phyloP scores from a whole-genome alignment of 805 yeast species.

The Dipodascopsis uninucleata region DNA sequence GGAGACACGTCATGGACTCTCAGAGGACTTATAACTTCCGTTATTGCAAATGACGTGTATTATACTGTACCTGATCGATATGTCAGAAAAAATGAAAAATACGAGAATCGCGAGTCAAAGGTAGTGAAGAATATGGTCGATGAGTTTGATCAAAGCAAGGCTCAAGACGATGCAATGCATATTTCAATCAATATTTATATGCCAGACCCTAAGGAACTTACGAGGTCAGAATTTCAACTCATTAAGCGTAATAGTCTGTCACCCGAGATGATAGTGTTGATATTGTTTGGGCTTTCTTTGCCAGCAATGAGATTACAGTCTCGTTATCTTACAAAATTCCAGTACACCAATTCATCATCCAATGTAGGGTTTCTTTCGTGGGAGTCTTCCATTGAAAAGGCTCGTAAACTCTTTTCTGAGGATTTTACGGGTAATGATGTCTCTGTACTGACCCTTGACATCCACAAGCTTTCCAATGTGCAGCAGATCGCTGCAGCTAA shows the following conservation, averaged over 20 bases:
- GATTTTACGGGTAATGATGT: no score
- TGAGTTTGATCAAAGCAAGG: no score
- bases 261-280: no score
- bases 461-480: slow-evolving; percentile 13
- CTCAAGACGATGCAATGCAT: background rate
- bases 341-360: background rate
- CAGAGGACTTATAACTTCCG: slow-evolving; percentile 5
- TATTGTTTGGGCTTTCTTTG: background rate
- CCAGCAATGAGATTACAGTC: background rate
- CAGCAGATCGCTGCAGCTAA: slow-evolving; percentile 25
- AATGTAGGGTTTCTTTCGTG: background rate
- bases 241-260: slow-evolving; percentile 45
- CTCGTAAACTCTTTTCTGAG: no score
- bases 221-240: slow-evolving; percentile 49
- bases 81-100: no score
- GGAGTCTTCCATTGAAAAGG: no score
- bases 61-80: background rate
- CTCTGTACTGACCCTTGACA: slow-evolving; percentile 19
- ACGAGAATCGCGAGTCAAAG: no score
- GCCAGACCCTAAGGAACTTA: slow-evolving; percentile 37
- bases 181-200: slow-evolving; percentile 29
- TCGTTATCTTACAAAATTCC: no score
- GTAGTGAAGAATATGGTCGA: no score
- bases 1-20: background rate
- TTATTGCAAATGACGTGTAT: slow-evolving; percentile 6